These are phyloP conservation scores for Casuarina cunninghamiana DNA, from an alignment of 306 rosid genomes.

Conservation along the genomic window DNA sequence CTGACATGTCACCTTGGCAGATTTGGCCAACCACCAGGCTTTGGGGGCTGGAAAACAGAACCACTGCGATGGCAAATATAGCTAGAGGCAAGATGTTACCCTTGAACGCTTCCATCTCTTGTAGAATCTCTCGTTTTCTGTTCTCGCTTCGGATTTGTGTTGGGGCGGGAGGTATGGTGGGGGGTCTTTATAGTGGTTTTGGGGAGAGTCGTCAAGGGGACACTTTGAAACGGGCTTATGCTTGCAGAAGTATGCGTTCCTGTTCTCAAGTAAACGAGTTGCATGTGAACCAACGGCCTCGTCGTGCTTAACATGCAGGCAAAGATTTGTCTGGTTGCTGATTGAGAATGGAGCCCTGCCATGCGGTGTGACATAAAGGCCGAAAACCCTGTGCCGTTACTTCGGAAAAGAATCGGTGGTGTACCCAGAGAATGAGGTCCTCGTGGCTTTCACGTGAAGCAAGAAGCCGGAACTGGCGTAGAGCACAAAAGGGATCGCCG, in stretches of 20 bases:
- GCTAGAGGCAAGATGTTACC: constrained; percentile 14
- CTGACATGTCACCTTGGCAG: constrained; percentile 28
- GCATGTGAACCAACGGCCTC: neutral
- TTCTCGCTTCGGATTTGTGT: neutral
- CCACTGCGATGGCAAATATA: neutral
- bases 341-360: neutral
- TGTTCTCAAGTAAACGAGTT: neutral
- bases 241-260: neutral
- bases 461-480: too few species aligned
- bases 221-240: neutral
- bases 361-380: neutral
- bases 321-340: neutral
- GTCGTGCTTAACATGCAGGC: neutral
- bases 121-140: neutral
- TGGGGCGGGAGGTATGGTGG: neutral
- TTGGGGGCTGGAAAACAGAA: neutral
- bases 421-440: too few species aligned
- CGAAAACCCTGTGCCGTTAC: neutral
- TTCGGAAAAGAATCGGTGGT: too few species aligned
- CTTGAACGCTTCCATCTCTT: constrained; percentile 19
- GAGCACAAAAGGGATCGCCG: too few species aligned
- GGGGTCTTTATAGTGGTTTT: neutral
- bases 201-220: neutral
- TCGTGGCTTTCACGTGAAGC: too few species aligned
- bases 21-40: constrained; percentile 15